Evolutionary conservation across 768 basidiomycete genomes (phyloP), one percentile per base, ranked within the genome.

Genomic region (Lactifluus pinguis): DNA sequence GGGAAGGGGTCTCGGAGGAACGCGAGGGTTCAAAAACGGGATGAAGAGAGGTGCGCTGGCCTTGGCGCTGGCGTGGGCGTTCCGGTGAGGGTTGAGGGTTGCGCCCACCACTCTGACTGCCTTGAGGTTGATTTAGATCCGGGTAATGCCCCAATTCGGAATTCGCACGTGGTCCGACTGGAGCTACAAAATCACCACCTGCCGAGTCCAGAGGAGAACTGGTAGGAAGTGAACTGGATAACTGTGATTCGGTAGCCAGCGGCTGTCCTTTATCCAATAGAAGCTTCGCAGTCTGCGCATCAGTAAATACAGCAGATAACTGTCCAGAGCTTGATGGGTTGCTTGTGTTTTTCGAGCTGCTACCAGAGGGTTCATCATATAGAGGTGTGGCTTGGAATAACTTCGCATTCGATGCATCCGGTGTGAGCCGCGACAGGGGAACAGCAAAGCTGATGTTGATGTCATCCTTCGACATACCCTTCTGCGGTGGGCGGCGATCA

Each of bases 141-240:
- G 84, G 68, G 71, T 92, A 92, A 68, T 92, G 85, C 4, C 90
- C 90, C 48, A 90, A 76, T 70, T 90, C 90, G 30, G 91, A 92
- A 69, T 85, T 89, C 7, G 89, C 82, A 52, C 89, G 83, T 62
- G 79, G 80, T 21, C 72, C 71, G 57, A 77, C 59, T 13, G 73
- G 54, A 14, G 62, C 38, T 34, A 41, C 45, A 6, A 64, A 60
- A 19, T 66, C 65, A 11, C 53, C 54, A 25, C 71, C 70, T 10
- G 69, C 71, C 15, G 66, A 63, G 29, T 72, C 72, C 29, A 80
- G 71, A 29, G 83, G 74, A 6, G 80, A 83, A 19, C 75, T 72
- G 3, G 75, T 70, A 9, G 82, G 83, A 30, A 83, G 70, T 15
- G 82, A 84, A 39, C 77, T 81, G 3, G 90, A 88, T 50, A 91